Base-by-base conservation (phyloP, 23 red algal species). In the Gracilaria gracilis region DNA sequence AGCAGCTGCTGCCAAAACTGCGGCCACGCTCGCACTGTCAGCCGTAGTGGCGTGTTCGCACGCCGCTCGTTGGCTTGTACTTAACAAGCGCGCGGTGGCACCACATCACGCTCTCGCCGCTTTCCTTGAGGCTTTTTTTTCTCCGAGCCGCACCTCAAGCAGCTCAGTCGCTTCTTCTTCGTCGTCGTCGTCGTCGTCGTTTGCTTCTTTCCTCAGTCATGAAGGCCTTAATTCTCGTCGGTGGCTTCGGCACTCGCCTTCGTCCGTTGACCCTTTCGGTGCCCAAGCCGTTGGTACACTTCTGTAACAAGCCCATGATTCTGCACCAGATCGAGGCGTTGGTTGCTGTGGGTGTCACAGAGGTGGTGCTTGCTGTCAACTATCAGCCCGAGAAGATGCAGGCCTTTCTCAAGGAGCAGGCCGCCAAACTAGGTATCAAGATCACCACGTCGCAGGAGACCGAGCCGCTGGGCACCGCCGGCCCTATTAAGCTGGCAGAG, bases 241-340 rank as follows among this genome's bases (percentile, higher is more conserved):
- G 97, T 74, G 97, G 97, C n/a, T 99, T 87, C 66, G 97, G 97
- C 59, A 99, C 97, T 9, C 76, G 97, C 14, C 88, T 99, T n/a
- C 97, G 97, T 23, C 97, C 97, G 29, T 80, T 99, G 57, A 99
- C 97, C 4, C 94, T 99, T 4, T 96, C 94, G 25, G 72, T 82
- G 36, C 97, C 97, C 23, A 99, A 99, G 80, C 97, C 97, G 59
- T 72, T 99, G 53, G 97, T 99, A 15, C 94, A 99, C 80, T 99
- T 99, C 69, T 94, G 90, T 48, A 99, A 99, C 94, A 96, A 99
- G 88, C 76, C 97, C 72, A 99, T 99, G 97, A 94, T 99, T 37
- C 70, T 99, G 83, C 97, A 99, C 65, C 97, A 99, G 86, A 99
- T 99, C 55, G 94, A 96, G 86, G 93, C 97, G 35, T 88, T 99